Conservation (phyloP, 129 eudicot genomes). For the Artemisia tridentata region DNA sequence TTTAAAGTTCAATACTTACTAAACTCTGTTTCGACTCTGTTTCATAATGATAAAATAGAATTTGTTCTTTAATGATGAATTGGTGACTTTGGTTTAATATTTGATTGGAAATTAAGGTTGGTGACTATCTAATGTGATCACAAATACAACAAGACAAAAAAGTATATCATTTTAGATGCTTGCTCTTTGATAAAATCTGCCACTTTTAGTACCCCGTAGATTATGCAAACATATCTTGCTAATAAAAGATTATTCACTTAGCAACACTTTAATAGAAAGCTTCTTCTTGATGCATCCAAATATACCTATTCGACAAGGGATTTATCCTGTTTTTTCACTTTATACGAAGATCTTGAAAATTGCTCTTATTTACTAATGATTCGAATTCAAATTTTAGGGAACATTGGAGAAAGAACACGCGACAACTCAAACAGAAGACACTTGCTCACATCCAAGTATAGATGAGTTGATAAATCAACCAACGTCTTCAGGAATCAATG, state of each 20-base stretch:
- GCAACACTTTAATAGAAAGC: constrained; percentile 10
- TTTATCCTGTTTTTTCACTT: too few relatives aligned
- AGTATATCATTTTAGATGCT: neutral
- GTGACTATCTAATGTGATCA: too few relatives aligned
- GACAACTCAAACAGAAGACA: constrained; percentile 31
- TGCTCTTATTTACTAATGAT: constrained; percentile 11
- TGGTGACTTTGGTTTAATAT: too few relatives aligned
- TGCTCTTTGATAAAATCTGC: constrained; percentile 15
- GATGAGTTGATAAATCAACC: constrained; percentile 10
- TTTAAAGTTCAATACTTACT: neutral
- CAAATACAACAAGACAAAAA: neutral
- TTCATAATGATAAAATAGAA: constrained; percentile 3
- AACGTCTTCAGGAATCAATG: constrained; percentile 38
- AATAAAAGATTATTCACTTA: neutral
- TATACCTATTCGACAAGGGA: constrained; percentile 11
- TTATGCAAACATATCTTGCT: constrained; percentile 8
- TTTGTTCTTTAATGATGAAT: constrained; percentile 3
- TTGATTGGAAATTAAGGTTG: too few relatives aligned
- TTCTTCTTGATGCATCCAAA: constrained; percentile 1
- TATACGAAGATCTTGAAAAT: neutral
- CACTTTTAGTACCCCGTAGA: neutral
- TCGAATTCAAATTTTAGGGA: constrained; percentile 27
- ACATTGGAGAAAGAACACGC: constrained; percentile 26
- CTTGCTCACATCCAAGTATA: neutral
- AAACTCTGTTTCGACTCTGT: constrained; percentile 14